Conservation (phyloP, 2,329 filamentous ascomycete species). For the Epichloe festucae region DNA sequence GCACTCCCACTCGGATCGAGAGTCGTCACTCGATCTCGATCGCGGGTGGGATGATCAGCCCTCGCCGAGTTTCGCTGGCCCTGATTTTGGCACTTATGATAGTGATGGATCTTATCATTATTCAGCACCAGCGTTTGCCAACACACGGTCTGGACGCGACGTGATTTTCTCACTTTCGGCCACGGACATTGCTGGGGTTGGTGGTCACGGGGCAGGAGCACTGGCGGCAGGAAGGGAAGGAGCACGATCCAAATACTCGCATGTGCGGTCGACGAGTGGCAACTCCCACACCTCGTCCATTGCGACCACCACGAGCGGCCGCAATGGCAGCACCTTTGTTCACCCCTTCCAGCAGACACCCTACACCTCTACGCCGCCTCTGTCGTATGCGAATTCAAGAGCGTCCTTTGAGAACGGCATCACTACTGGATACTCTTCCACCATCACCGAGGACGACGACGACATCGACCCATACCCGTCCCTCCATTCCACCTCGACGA, state of each 20-base stretch:
- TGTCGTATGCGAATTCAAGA: slow-evolving; percentile 45
- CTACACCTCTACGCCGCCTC: slow-evolving; percentile 44
- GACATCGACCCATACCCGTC: slow-evolving; percentile 12
- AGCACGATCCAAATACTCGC: slow-evolving; percentile 29
- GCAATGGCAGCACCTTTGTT: slow-evolving; percentile 38
- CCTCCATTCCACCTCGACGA: slow-evolving; percentile 6
- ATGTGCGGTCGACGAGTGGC: slow-evolving; percentile 45
- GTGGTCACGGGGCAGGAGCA: background rate
- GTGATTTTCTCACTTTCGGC: slow-evolving; percentile 33
- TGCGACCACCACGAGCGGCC: slow-evolving; percentile 38
- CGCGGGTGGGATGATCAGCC: slow-evolving; percentile 44
- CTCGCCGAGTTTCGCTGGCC: slow-evolving; percentile 5
- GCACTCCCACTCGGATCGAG: slow-evolving; percentile 40
- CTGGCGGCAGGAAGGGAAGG: slow-evolving; percentile 3
- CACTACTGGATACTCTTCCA: slow-evolving; percentile 32
- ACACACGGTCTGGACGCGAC: slow-evolving; percentile 18
- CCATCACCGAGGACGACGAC: slow-evolving; percentile 40
- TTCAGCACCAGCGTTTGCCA: slow-evolving; percentile 2
- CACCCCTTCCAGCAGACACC: slow-evolving; percentile 55
- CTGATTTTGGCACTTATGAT: slow-evolving; percentile 16
- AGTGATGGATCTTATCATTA: slow-evolving; percentile 13
- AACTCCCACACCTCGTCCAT: slow-evolving; percentile 41
- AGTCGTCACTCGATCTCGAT: slow-evolving; percentile 45
- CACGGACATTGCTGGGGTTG: slow-evolving; percentile 17
- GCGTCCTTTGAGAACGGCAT: slow-evolving; percentile 33